Evolutionary conservation across 176 grass and related monocot species (phyloP).

Genomic region (Zea luxurians): DNA sequence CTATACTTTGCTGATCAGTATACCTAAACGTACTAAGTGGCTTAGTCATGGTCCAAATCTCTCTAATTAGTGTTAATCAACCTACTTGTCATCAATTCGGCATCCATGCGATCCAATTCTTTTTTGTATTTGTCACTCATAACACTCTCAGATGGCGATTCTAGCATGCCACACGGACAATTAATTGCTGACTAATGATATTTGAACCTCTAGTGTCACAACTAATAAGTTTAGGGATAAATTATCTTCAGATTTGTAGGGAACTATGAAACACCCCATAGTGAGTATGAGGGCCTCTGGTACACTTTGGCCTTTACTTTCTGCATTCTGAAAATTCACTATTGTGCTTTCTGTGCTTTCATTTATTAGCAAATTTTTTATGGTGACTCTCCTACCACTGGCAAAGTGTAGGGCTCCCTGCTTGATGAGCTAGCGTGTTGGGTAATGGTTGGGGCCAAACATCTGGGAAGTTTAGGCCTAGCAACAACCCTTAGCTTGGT

Average conservation of each 20-base stretch:
- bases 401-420: too few species aligned
- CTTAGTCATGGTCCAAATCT: neutral
- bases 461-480: too few species aligned
- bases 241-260: neutral
- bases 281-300: too few species aligned
- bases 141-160: neutral
- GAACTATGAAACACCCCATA: too few species aligned
- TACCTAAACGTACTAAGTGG: neutral
- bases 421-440: too few species aligned
- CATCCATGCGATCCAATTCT: neutral
- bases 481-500: too few species aligned
- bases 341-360: constrained; percentile 3
- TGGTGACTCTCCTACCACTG: too few species aligned
- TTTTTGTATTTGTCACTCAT: neutral
- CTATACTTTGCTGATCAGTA: too few species aligned
- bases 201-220: neutral
- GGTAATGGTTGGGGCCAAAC: too few species aligned
- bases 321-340: constrained; percentile 15
- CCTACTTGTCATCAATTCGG: neutral
- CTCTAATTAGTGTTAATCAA: neutral
- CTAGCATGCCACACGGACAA: neutral
- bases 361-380: neutral
- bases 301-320: neutral
- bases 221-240: neutral
- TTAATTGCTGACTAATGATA: neutral